Conservation (phyloP, 1,284 basidiomycete species). For the Neonothopanus nambi region DNA sequence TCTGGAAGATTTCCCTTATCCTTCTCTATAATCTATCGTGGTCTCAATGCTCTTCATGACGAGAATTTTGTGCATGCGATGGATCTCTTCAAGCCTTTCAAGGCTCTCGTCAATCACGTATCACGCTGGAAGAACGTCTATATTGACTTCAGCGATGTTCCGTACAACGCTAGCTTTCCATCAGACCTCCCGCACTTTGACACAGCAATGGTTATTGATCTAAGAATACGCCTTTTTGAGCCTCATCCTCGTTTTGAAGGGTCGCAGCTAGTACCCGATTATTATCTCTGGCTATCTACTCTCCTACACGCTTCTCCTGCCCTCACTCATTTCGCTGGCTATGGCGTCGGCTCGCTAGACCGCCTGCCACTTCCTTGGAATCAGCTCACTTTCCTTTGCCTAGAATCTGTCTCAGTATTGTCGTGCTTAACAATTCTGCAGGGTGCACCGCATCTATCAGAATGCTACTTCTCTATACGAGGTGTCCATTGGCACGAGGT, state of each 20-base stretch:
- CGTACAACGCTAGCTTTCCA: not conserved
- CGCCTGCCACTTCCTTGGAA: conserved; percentile 6
- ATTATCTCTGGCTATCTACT: conserved; percentile 6
- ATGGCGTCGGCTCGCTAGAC: not conserved
- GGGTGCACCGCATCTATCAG: not conserved
- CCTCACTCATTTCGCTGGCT: not conserved
- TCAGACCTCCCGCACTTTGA: too few relatives aligned
- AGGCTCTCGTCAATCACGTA: conserved; percentile 1
- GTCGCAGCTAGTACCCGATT: not conserved
- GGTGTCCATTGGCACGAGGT: too few relatives aligned
- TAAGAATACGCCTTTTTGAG: conserved; percentile 4
- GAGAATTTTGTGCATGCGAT: not conserved
- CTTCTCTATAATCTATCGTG: conserved; percentile 10
- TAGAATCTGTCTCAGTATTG: conserved; percentile 3
- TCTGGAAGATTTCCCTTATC: conserved; percentile 3
- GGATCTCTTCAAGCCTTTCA: not conserved
- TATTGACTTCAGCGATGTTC: conserved; percentile 8
- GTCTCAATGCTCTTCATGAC: not conserved
- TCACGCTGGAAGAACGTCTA: conserved; percentile 9
- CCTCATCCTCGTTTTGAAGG: conserved; percentile 2
- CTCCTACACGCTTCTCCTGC: conserved; percentile 1
- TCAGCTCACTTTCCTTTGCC: conserved; percentile 3
- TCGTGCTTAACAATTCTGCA: conserved; percentile 6
- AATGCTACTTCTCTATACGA: conserved; percentile 7
- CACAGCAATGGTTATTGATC: not conserved